Evolutionary conservation across 2,329 filamentous ascomycete species (phyloP).

Genomic region (Aspergillus novoparasiticus): DNA sequence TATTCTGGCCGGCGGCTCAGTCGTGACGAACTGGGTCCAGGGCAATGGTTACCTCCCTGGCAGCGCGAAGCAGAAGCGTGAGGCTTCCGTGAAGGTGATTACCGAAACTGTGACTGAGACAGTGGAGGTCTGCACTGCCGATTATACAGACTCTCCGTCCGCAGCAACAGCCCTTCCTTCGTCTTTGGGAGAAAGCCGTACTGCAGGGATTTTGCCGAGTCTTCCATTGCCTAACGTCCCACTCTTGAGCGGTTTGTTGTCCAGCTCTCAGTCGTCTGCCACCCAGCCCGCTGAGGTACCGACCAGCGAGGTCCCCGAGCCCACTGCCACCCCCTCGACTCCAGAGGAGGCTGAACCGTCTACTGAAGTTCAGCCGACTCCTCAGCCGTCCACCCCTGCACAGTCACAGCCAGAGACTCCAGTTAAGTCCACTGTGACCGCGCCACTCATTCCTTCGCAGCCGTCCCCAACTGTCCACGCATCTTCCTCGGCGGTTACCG

Average conservation of each 20-base stretch:
- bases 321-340: background rate
- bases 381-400: background rate
- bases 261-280: constrained; percentile 5
- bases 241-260: constrained; percentile 10
- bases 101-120: constrained; percentile 17
- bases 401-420: background rate
- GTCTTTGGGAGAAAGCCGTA: background rate
- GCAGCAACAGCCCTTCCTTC: constrained; percentile 4
- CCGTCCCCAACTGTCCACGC: background rate
- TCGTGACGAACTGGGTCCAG: constrained; percentile 74
- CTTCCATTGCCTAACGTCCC: background rate
- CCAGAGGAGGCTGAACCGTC: background rate
- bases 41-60: constrained; percentile 68
- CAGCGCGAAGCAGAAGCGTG: constrained; percentile 29
- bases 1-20: constrained; percentile 70
- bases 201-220: background rate
- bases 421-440: background rate
- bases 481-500: constrained; percentile 8
- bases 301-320: background rate
- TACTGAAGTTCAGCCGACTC: background rate
- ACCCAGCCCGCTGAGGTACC: background rate
- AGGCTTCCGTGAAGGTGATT: constrained; percentile 22
- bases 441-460: constrained; percentile 2
- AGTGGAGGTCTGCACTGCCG: constrained; percentile 25
- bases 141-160: constrained; percentile 6